Evolutionary conservation across 164 flowering plant species (phyloP), one percentile per base, ranked within the genome.

Genomic region (Cinnamomum micranthum): DNA sequence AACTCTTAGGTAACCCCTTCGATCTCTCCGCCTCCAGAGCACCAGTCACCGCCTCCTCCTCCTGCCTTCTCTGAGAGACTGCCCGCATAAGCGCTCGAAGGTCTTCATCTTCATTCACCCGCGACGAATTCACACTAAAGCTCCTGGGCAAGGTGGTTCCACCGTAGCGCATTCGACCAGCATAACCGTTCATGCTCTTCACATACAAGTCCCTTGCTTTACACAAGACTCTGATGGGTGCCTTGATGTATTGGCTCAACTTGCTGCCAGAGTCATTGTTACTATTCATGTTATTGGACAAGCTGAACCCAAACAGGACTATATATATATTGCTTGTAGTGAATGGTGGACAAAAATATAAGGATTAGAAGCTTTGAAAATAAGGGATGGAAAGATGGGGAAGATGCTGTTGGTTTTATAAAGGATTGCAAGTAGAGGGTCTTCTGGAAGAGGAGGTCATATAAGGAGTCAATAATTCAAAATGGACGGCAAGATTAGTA

Each of bases 1-100:
- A 50, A 62, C 89, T 87, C 80, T 90, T 88, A 19, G 84, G 87
- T 76, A 85, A 77, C 19, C 67, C 73, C 64, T 68, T 79, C 25
- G 81, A 50, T 68, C 22, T 68, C 59, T 19, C 4, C 77, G 70
- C 1, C 68, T 20, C 24, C 19, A 12, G 6, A 9, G 33, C 33
- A 25, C 20, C 7, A 1, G 9, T 9, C 9, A 10, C 20, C 64
- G 1, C 25, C 35, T 1, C 22, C n/a, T 55, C 35, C 73, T 31
- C 35, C 15, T 52, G 41, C 24, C 41, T 33, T 63, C 66, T 72
- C 74, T 24, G 24, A 15, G 74, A 72, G 6, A 23, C 28, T 6
- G 59, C 5, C 67, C 66, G 31, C 17, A 72, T n/a, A 35, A 72
- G 17, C 74, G 25, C 50, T 35, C 74, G 65, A 24, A 52, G 31